Conservation (phyloP, 2,329 filamentous ascomycete species). For the Fusarium tupiense region DNA sequence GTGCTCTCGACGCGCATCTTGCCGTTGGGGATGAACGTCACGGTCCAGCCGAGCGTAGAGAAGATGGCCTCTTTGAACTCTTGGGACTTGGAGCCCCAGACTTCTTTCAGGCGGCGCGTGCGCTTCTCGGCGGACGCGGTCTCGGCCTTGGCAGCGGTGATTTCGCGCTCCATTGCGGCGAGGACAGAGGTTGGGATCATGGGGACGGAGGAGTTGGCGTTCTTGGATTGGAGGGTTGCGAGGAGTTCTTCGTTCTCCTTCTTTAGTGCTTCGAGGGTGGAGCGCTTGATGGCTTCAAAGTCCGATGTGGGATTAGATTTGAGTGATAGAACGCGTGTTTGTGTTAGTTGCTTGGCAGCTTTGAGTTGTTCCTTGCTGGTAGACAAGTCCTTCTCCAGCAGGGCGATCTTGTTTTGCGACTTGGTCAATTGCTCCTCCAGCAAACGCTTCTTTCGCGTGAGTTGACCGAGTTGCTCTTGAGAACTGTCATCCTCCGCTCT, state of each 20-base stretch:
- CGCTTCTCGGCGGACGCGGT: slow-evolving; percentile 82
- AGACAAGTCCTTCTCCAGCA: slow-evolving; percentile 80
- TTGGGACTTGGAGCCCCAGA: slow-evolving; percentile 88
- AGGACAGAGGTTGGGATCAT: slow-evolving; percentile 82
- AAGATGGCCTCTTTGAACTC: slow-evolving; percentile 97
- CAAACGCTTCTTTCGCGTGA: slow-evolving; percentile 87
- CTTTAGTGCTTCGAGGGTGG: slow-evolving; percentile 79
- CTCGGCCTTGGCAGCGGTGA: slow-evolving; percentile 75
- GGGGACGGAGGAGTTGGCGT: slow-evolving; percentile 57
- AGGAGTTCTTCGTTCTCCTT: slow-evolving; percentile 88
- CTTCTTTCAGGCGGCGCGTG: slow-evolving; percentile 86
- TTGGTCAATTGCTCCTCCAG: slow-evolving; percentile 80
- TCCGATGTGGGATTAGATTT: slow-evolving; percentile 93
- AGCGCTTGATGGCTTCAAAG: slow-evolving; percentile 83
- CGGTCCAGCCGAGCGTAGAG: slow-evolving; percentile 89
- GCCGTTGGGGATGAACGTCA: slow-evolving; percentile 96
- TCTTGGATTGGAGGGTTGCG: slow-evolving; percentile 68
- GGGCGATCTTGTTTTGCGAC: slow-evolving; percentile 73
- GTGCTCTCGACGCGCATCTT: slow-evolving; percentile 91
- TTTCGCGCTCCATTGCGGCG: slow-evolving; percentile 77
- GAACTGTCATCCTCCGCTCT: slow-evolving; percentile 69
- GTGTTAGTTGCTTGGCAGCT: slow-evolving; percentile 70
- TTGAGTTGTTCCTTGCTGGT: slow-evolving; percentile 79
- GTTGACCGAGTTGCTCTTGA: slow-evolving; percentile 79
- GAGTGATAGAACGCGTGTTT: slow-evolving; percentile 85